Evolutionary conservation across 768 basidiomycete species (phyloP).

Genomic region (Chalciporus sphaerocephalus): DNA sequence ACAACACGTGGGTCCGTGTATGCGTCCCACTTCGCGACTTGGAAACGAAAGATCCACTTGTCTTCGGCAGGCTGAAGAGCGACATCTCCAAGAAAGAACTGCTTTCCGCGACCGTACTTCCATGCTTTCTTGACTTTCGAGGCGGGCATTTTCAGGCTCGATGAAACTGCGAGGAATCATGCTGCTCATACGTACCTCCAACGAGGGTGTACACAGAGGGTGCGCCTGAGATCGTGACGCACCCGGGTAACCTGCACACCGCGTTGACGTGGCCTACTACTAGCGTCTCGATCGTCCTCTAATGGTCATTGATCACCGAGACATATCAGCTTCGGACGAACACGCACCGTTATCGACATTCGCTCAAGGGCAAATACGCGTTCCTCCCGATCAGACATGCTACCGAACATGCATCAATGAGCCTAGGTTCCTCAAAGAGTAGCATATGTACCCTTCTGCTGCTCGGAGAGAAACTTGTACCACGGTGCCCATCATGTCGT

Average conservation of each 20-base stretch:
- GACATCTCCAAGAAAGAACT: conserved; percentile 18
- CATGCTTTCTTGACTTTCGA: conserved; percentile 23
- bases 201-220: conserved; percentile 16
- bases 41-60: conserved; percentile 27
- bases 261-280: conserved; percentile 17
- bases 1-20: not conserved
- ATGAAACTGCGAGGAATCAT: too few relatives aligned
- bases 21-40: conserved; percentile 3
- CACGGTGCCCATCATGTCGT: conserved; percentile 12
- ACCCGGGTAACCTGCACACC: conserved; percentile 11
- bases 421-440: too few relatives aligned
- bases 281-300: conserved; percentile 26
- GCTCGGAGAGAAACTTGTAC: conserved; percentile 24
- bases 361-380: conserved; percentile 8
- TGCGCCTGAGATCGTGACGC: conserved; percentile 10
- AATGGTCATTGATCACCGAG: not conserved
- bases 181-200: conserved; percentile 14
- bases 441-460: conserved; percentile 21
- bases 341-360: conserved; percentile 20
- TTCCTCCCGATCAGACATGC: not conserved
- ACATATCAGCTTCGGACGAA: not conserved
- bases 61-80: conserved; percentile 20
- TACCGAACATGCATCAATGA: conserved; percentile 8
- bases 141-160: conserved; percentile 6
- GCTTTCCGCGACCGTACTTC: conserved; percentile 28